These are phyloP conservation scores for Paramecium tetraurelia DNA, from an alignment of 73 alveolate genomes.

Conservation along the genomic window DNA sequence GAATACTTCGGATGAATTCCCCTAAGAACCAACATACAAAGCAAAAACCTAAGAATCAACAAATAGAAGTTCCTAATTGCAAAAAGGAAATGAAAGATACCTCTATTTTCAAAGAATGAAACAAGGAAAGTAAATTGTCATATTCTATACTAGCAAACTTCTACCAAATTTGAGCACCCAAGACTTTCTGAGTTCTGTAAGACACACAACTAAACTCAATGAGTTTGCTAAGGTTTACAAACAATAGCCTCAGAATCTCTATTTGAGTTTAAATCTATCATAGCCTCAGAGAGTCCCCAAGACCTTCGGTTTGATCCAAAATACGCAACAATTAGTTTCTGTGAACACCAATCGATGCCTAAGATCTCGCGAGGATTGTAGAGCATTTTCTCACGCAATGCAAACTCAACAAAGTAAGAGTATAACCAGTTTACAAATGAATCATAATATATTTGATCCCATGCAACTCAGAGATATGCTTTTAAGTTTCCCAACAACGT, in stretches of 20 bases:
- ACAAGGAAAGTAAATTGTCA: constrained; percentile 14
- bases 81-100: constrained; percentile 12
- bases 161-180: not conserved
- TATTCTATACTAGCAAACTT: not conserved
- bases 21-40: not conserved
- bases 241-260: not conserved
- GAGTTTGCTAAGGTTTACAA: constrained; percentile 1
- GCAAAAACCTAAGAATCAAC: not conserved
- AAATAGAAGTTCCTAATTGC: not conserved
- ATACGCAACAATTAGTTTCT: not conserved
- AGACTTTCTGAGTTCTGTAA: not conserved
- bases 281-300: not conserved
- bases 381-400: not conserved
- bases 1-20: not conserved
- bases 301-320: not conserved
- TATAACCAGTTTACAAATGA: not conserved
- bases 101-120: not conserved
- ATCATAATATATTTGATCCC: not conserved
- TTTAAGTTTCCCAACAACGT: not conserved
- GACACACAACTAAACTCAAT: not conserved
- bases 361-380: not conserved
- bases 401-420: not conserved
- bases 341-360: not conserved
- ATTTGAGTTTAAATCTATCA: not conserved
- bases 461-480: not conserved